Conservation (phyloP, 441 rosid genomes). For the Macaranga tanarius region DNA sequence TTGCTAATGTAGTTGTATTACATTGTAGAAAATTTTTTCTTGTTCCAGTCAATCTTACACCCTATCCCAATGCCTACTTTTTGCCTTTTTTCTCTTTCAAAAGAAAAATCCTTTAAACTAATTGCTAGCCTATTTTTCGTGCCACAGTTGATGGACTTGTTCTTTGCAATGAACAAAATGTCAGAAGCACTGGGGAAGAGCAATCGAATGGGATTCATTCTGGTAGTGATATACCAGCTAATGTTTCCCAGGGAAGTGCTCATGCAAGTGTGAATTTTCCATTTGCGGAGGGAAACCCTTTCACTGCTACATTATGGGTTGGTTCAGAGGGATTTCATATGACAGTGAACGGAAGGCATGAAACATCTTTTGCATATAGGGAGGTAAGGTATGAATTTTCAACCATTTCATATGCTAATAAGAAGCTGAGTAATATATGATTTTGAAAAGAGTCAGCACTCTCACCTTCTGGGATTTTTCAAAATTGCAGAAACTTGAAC, state of each 20-base stretch:
- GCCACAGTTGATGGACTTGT: slow-evolving; percentile 77
- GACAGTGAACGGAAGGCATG: slow-evolving; percentile 88
- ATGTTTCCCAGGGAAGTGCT: slow-evolving; percentile 41
- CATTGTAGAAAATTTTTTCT: not conserved
- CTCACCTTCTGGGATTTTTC: slow-evolving; percentile 7
- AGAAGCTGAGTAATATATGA: not conserved
- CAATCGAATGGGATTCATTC: slow-evolving; percentile 41
- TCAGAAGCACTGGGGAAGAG: slow-evolving; percentile 46
- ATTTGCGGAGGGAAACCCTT: slow-evolving; percentile 63
- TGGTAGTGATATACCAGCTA: slow-evolving; percentile 29
- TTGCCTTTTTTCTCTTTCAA: not conserved
- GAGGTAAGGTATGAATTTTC: slow-evolving; percentile 59
- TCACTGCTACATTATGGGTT: slow-evolving; percentile 79
- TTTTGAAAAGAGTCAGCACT: slow-evolving; percentile 13
- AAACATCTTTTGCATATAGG: slow-evolving; percentile 72
- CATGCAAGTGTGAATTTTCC: slow-evolving; percentile 65
- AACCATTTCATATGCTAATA: not conserved
- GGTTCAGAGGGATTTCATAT: slow-evolving; percentile 83
- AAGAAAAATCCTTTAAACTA: slow-evolving; percentile 12
- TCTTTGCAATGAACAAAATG: slow-evolving; percentile 68
- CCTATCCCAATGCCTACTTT: not conserved
- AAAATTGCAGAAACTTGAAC: slow-evolving; percentile 70
- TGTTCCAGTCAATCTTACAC: not conserved
- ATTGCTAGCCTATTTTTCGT: slow-evolving; percentile 24
- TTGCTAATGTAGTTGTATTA: not conserved